Percentiles rank a stretch among this genome's conserved stretches.
phyloP scores from a whole-genome alignment of 2,329 filamentous ascomycete genomes.

The Daldinia sp. region DNA sequence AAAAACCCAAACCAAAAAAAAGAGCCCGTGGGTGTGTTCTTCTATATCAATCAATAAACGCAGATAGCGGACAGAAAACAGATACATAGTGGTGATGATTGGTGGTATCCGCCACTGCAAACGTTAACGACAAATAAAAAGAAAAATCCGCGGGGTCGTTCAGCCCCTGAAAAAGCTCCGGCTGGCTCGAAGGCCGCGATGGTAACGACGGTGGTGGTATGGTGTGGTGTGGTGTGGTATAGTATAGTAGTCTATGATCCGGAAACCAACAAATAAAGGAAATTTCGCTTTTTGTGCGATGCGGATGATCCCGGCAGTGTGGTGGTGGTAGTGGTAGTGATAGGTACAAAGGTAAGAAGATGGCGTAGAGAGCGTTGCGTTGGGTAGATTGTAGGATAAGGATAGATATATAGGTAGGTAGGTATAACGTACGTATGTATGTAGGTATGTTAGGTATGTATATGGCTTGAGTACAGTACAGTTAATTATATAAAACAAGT shows the following conservation, averaged over 20 bases:
- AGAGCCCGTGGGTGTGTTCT: background rate
- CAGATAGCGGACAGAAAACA: too few species aligned
- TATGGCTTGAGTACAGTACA: background rate
- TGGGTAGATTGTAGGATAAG: background rate
- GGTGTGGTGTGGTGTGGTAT: background rate
- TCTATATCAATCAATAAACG: background rate
- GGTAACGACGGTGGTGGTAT: background rate
- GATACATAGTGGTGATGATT: too few species aligned
- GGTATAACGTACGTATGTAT: background rate
- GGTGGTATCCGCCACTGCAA: constrained; percentile 12
- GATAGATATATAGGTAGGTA: too few species aligned
- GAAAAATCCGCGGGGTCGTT: constrained; percentile 8
- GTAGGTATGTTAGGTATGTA: background rate
- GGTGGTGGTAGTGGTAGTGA: background rate
- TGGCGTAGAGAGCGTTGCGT: constrained; percentile 30
- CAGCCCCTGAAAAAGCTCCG: background rate
- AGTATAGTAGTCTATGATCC: constrained; percentile 30
- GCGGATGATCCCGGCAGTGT: background rate
- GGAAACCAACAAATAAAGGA: constrained; percentile 17
- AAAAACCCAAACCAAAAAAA: too few species aligned
- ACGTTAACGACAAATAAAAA: background rate
- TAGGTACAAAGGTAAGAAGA: constrained; percentile 6
- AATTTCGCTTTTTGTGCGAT: constrained; percentile 23
- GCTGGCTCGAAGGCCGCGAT: constrained; percentile 32
- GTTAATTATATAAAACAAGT: background rate